Conservation (phyloP, 208 protist genomes). For the Balamuthia mandrillaris region DNA sequence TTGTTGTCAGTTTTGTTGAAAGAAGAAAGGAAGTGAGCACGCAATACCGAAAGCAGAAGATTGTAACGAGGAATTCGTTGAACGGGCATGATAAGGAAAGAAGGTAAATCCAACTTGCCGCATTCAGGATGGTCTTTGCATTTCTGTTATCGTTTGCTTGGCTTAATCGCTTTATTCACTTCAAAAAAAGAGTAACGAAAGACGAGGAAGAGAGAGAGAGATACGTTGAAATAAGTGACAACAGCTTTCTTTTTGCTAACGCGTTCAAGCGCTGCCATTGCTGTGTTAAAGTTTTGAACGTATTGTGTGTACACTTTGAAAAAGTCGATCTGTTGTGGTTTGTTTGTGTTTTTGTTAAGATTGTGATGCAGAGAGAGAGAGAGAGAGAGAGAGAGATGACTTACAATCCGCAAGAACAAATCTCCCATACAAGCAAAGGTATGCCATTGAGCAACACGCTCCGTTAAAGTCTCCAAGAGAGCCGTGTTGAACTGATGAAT, state of each 20-base stretch:
- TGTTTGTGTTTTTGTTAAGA: too few relatives aligned
- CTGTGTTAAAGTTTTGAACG: constrained; percentile 18
- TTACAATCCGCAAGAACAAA: neutral
- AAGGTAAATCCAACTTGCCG: neutral
- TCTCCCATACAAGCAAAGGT: neutral
- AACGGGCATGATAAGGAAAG: constrained; percentile 9
- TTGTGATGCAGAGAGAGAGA: neutral
- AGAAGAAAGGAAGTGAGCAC: too few relatives aligned
- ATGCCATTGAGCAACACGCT: neutral
- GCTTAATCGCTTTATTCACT: neutral
- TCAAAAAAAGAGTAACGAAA: neutral
- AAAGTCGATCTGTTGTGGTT: neutral
- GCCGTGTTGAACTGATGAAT: neutral
- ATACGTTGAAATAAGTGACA: constrained; percentile 12
- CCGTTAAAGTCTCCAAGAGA: neutral
- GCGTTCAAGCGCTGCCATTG: neutral
- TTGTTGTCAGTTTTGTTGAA: too few relatives aligned
- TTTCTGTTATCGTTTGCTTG: neutral
- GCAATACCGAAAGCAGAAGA: too few relatives aligned
- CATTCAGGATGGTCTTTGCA: constrained; percentile 7
- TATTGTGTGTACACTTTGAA: constrained; percentile 18
- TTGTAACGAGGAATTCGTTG: neutral
- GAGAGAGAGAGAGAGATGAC: neutral
- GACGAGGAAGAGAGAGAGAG: neutral
- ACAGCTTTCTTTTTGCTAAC: constrained; percentile 13